Evolutionary conservation across 1,139 yeast genomes (phyloP).

Genomic region (Debaryomyces psychrophilus): DNA sequence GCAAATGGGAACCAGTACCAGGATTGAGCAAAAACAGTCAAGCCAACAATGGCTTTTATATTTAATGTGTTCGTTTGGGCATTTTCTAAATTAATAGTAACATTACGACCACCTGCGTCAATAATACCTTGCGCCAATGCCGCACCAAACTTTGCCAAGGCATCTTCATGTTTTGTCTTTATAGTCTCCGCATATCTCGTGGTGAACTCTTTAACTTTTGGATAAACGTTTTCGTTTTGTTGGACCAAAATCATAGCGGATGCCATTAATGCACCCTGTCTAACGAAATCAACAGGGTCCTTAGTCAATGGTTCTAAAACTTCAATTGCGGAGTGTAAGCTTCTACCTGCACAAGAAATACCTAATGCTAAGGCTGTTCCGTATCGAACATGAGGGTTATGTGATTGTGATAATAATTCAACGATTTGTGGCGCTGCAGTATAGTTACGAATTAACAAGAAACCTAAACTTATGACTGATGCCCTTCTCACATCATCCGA

Average conservation of each 20-base stretch:
- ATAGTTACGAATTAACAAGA: slow-evolving; percentile 85
- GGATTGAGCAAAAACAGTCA: slow-evolving; percentile 85
- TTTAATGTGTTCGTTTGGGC: slow-evolving; percentile 89
- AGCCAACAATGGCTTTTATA: slow-evolving; percentile 88
- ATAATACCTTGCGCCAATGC: slow-evolving; percentile 96
- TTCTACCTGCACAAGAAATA: slow-evolving; percentile 96
- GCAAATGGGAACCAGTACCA: slow-evolving; percentile 99
- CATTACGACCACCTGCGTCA: slow-evolving; percentile 98
- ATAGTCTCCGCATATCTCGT: slow-evolving; percentile 76
- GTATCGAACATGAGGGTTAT: slow-evolving; percentile 97
- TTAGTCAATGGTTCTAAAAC: slow-evolving; percentile 90
- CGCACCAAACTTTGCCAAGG: slow-evolving; percentile 97
- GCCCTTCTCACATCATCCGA: slow-evolving; percentile 97
- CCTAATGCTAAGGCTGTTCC: slow-evolving; percentile 98
- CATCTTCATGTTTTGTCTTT: slow-evolving; percentile 90
- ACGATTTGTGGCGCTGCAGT: slow-evolving; percentile 95
- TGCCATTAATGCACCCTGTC: slow-evolving; percentile 97
- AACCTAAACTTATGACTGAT: slow-evolving; percentile 92
- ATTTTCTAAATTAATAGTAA: slow-evolving; percentile 90
- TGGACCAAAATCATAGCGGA: slow-evolving; percentile 90
- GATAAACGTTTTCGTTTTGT: slow-evolving; percentile 83
- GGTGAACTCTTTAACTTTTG: slow-evolving; percentile 78
- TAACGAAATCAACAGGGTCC: slow-evolving; percentile 95
- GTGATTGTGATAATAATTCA: slow-evolving; percentile 88
- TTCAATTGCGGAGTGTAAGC: slow-evolving; percentile 83